Percentiles rank a stretch among this genome's conserved stretches.
phyloP scores from a whole-genome alignment of 1,284 basidiomycete species.

The Puccinia horiana region DNA sequence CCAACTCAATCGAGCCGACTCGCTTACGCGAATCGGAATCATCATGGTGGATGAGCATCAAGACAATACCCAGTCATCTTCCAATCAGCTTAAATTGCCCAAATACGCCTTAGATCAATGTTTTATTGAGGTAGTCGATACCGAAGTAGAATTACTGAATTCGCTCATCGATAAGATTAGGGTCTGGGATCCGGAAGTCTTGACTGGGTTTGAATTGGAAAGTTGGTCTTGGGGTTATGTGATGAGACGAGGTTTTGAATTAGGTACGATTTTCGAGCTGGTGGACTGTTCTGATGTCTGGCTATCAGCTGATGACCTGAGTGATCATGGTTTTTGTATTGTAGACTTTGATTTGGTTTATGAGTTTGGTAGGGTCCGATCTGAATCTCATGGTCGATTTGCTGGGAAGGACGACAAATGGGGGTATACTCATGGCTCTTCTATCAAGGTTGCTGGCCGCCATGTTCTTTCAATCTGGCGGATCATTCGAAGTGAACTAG shows the following conservation, averaged over 20 bases:
- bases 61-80: constrained; percentile 1
- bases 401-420: constrained; percentile 67
- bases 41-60: constrained; percentile 63
- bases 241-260: constrained; percentile 66
- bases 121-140: constrained; percentile 66
- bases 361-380: constrained; percentile 58
- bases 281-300: not conserved
- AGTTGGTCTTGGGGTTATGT: constrained; percentile 87
- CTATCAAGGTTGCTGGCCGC: constrained; percentile 79
- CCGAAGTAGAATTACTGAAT: constrained; percentile 82
- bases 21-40: constrained; percentile 65
- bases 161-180: constrained; percentile 73
- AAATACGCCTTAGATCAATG: constrained; percentile 53
- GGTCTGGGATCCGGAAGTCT: constrained; percentile 83
- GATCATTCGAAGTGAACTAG: constrained; percentile 81
- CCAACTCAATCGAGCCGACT: constrained; percentile 58
- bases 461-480: constrained; percentile 92
- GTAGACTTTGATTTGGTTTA: constrained; percentile 58
- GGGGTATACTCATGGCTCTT: constrained; percentile 74
- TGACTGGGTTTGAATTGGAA: constrained; percentile 91
- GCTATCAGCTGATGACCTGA: constrained; percentile 12
- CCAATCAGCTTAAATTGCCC: constrained; percentile 4
- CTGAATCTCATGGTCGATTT: constrained; percentile 61
- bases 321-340: constrained; percentile 30
- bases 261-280: constrained; percentile 13